Evolutionary conservation across 2,329 filamentous ascomycete genomes (phyloP), one percentile per base, ranked within the genome.

Genomic region (Aspergillus novoparasiticus): DNA sequence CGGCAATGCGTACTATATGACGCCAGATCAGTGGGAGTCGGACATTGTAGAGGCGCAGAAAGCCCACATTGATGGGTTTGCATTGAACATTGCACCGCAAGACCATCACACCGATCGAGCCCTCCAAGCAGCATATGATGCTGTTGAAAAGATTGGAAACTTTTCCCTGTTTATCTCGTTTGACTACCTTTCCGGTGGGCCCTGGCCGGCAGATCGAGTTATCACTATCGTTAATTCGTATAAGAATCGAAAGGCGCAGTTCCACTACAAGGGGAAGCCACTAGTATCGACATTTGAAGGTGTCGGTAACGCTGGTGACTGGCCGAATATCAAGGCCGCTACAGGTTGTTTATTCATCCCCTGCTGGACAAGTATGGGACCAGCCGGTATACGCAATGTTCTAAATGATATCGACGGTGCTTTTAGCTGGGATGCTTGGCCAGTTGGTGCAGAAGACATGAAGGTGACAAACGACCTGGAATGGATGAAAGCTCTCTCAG

Each of bases 341-440:
- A 78, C 74, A 1, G 70, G 69, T 21, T 76, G 76, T 62, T 78
- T 79, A 69, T 81, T 82, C 61, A 73, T 84, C 8, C 82, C 82
- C 0, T 76, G 78, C 43, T 82, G 75, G 75, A 74, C 76, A 3
- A 76, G 73, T 39, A 66, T 77, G 6, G 75, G 76, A 11, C 73
- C 74, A 1, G 58, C 72, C 6, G 69, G 71, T 9, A 73, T 75
- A 41, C 71, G 74, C 28, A 62, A 60, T 28, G 68, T 77, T 26
- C 57, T 74, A 26, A 66, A 73, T 32, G 73, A 71, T 26, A 74
- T 80, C 39, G 76, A 82, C 62, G 80, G 79, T 2, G 71, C 70
- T 10, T 76, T 82, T 61, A 78, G 74, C 57, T 82, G 80, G 80
- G 78, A 78, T 58, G 80, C 80, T 57, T 82, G 81, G 81, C 77